These are phyloP conservation scores for Acanthamoeba culbertsoni DNA, from an alignment of 208 protist species.

Conservation along the genomic window DNA sequence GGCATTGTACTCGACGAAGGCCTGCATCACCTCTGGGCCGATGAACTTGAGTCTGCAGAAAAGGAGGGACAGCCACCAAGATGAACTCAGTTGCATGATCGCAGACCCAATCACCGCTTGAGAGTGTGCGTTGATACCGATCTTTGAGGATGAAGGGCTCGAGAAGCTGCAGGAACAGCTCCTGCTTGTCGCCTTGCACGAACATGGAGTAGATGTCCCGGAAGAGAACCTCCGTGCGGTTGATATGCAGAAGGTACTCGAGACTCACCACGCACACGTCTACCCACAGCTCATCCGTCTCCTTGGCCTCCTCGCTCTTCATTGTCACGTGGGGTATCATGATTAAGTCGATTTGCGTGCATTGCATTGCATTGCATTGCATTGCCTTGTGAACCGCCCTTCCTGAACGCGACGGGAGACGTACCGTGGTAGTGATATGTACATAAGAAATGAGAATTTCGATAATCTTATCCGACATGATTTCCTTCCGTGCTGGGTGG, in stretches of 20 bases:
- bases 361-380: too few species aligned
- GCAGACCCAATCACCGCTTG: too few species aligned
- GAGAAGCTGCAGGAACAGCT: conserved; percentile 63
- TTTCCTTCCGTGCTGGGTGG: not conserved
- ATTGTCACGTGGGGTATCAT: too few species aligned
- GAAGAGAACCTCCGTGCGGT: conserved; percentile 70
- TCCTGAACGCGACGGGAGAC: not conserved
- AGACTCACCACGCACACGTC: conserved; percentile 55
- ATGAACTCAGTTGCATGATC: too few species aligned
- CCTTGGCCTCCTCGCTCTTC: conserved; percentile 11
- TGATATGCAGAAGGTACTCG: conserved; percentile 66
- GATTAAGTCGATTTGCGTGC: too few species aligned
- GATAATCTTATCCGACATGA: conserved; percentile 66
- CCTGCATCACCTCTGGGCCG: conserved; percentile 70
- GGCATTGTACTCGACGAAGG: conserved; percentile 63
- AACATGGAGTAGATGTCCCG: conserved; percentile 74
- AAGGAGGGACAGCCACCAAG: not conserved
- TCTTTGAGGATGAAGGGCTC: conserved; percentile 67
- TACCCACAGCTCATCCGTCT: not conserved
- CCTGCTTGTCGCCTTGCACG: conserved; percentile 1
- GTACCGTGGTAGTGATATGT: conserved; percentile 34
- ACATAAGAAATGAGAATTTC: conserved; percentile 68
- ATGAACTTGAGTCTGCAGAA: conserved; percentile 36
- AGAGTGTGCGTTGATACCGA: too few species aligned
- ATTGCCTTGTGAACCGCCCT: too few species aligned